Conservation (phyloP, 129 eudicot genomes). For the Calendula officinalis region DNA sequence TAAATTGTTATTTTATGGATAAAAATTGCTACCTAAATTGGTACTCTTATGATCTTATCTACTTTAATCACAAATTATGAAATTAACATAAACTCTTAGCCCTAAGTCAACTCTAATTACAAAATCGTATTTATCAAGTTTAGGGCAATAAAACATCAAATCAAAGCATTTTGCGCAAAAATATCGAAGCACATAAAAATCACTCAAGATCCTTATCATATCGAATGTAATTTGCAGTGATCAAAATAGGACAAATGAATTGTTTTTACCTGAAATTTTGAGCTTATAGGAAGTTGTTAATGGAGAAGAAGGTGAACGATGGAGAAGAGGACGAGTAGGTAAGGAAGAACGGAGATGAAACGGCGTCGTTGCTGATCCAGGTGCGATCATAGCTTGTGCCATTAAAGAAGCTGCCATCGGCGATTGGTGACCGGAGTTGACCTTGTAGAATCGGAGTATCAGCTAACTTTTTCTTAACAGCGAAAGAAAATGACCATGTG, state of each 20-base stretch:
- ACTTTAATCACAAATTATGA: not conserved
- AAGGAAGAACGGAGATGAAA: slow-evolving; percentile 17
- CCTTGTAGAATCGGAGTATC: too few relatives aligned
- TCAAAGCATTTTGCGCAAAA: slow-evolving; percentile 1
- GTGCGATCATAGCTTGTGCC: slow-evolving; percentile 10
- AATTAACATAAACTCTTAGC: slow-evolving; percentile 1
- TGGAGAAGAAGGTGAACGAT: slow-evolving; percentile 14
- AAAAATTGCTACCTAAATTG: too few relatives aligned
- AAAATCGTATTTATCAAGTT: not conserved
- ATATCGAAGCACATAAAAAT: slow-evolving; percentile 5
- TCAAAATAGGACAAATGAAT: not conserved
- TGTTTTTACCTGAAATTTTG: slow-evolving; percentile 7
- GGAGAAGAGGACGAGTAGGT: slow-evolving; percentile 14
- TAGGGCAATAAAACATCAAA: slow-evolving; percentile 20
- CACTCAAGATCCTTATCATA: slow-evolving; percentile 1
- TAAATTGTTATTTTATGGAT: too few relatives aligned
- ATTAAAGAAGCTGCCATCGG: slow-evolving; percentile 14
- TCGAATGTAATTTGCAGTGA: not conserved
- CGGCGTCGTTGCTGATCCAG: slow-evolving; percentile 19
- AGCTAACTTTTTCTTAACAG: too few relatives aligned
- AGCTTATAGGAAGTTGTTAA: slow-evolving; percentile 25
- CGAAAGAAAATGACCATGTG: too few relatives aligned
- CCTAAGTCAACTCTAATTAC: slow-evolving; percentile 3
- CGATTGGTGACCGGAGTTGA: not conserved
- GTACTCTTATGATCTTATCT: slow-evolving; percentile 1